Base-by-base conservation (phyloP, 2,329 filamentous ascomycete genomes). In the Fusarium acutatum region DNA sequence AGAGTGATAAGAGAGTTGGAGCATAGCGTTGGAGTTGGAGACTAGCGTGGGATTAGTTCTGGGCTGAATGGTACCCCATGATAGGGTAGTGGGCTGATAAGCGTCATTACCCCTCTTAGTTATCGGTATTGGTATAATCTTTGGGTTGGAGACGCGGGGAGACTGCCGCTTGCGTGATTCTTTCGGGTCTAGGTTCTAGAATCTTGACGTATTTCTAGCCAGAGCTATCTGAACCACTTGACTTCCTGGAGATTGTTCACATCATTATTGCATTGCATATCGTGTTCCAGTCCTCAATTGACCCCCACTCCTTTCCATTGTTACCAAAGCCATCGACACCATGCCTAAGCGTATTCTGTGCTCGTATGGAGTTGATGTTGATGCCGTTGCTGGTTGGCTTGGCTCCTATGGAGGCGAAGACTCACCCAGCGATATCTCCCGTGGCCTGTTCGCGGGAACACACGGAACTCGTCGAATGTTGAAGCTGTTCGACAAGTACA, bases 361-460 rank as follows among this genome's bases (percentile, higher is more conserved):
- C 8, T 68, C 65, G 1, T 93, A 93, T 75, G 91, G 91, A 6
- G 90, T 94, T 30, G 92, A 94, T 69, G 91, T 94, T 32, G 92
- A 94, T 72, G 92, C 92, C n/a, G 91, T 94, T 4, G 89, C 92
- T 4, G 92, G 92, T 14, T 94, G 92, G 93, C 84, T 94, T 1
- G 92, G 92, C 2, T 92, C 89, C 0, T 94, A 95, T 76, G 91
- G 91, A 22, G 92, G 93, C 41, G 88, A 94, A 80, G 92, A 94
- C 78, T 91, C 88, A 13, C 90, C 88, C 3, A 92, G 87, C 77
- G 58, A 64, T 34, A 72, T 72, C 6, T 69, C 47, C 17, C 40
- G 47, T 26, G 57, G 69, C n/a, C 81, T 93, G 35, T 95, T 90
- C 74, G 92, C 93, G 5, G 92, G 92, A 22, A 92, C 91, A 0